Evolutionary conservation across 2,329 filamentous ascomycete genomes (phyloP), one percentile per base, ranked within the genome.

Genomic region (Bertia moriformis): DNA sequence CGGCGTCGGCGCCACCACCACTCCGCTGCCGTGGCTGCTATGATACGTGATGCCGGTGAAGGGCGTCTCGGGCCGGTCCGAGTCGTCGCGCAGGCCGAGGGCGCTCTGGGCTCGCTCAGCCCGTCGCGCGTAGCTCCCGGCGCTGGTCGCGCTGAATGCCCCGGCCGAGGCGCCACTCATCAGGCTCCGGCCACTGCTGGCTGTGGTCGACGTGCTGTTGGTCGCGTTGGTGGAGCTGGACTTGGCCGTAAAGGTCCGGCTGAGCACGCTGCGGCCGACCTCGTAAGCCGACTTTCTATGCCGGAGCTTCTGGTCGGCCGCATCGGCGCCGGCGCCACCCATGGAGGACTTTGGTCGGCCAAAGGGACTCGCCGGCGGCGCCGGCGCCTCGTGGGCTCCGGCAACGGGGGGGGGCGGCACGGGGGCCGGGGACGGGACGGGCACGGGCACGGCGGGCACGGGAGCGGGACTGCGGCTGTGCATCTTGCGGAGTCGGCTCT

Each of bases 121-220:
- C n/a, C n/a, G n/a, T 44, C 88, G 76, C 19, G 87, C 88, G 46
- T 93, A 75, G 59, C 89, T 96, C 40, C 88, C 91, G 14, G 91
- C 91, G 59, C 91, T 96, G 14, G 91, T 96, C 38, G 87, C 84
- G 56, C 89, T 96, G 58, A 95, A 86, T 12, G 73, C 89, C 38
- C 88, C 79, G 1, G 91, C 91, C 39, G 91, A 96, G 39, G 75
- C 71, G 3, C 89, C 91, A 55, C 89, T 96, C 89, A 95, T 95
- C 33, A 98, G 58, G 50, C 85, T 96, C 49, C 81, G 76, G 48
- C 80, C 78, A 14, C 86, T 95, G 54, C 76, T 78, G 48, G 83
- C 76, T 1, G 83, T 88, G 45, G 79, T 84, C 30, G 70, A 73
- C 45, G 74, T 82, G 42, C 65, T 66, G 48, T 71, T 71, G 4